These are phyloP conservation scores for Cymbopogon citratus DNA, from an alignment of 176 grass and related monocot genomes.

Conservation along the genomic window DNA sequence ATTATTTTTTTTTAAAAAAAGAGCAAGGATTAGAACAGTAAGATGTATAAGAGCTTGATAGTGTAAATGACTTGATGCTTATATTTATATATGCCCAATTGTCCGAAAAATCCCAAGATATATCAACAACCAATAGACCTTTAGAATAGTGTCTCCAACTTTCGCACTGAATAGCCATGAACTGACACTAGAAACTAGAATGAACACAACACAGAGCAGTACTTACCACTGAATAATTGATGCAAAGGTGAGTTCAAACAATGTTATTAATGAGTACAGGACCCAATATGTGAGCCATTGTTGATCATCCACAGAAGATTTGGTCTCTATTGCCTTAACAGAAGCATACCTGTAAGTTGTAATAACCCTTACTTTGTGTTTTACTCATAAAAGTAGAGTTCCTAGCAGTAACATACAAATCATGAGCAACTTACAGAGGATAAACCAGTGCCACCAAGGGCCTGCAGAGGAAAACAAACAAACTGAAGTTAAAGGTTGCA, in stretches of 20 bases:
- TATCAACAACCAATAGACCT: not conserved
- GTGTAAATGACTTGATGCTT: not conserved
- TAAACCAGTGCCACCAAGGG: slow-evolving; percentile 63
- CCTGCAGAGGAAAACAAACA: slow-evolving; percentile 32
- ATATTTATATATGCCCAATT: not conserved
- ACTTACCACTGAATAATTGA: slow-evolving; percentile 44
- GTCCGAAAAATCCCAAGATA: not conserved
- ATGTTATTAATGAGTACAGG: slow-evolving; percentile 58
- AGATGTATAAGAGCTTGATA: not conserved
- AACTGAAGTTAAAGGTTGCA: not conserved
- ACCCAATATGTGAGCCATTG: slow-evolving; percentile 91
- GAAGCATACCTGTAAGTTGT: slow-evolving; percentile 57
- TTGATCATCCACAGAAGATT: slow-evolving; percentile 61
- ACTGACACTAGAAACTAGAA: not conserved
- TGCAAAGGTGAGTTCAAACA: slow-evolving; percentile 69
- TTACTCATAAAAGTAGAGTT: not conserved
- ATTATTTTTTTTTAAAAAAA: not conserved
- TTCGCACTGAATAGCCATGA: not conserved
- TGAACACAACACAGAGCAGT: not conserved
- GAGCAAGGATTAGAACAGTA: not conserved
- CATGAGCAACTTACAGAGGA: slow-evolving; percentile 53
- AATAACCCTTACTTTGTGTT: not conserved
- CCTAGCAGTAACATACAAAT: not conserved
- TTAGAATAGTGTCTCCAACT: not conserved
- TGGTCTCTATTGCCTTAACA: slow-evolving; percentile 60